A percentile compares a stretch with the other conserved stretches of the same genome.
Conservation (phyloP, 169 alveolate species). For the Plasmodium vinckei region DNA sequence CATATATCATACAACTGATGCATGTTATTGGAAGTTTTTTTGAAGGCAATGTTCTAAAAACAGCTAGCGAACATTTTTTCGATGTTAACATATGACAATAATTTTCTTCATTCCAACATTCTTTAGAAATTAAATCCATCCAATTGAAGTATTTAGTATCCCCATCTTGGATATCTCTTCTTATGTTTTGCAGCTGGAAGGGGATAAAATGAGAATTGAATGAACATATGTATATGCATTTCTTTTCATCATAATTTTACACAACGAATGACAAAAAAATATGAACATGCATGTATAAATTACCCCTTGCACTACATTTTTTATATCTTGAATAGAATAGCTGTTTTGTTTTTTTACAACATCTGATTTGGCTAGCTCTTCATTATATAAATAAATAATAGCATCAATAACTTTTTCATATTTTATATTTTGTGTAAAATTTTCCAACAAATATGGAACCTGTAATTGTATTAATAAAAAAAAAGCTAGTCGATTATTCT, state of each 20-base stretch:
- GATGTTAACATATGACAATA: conserved; percentile 11
- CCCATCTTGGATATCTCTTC: conserved; percentile 5
- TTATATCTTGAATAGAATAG: conserved; percentile 22
- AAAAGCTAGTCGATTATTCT: conserved; percentile 35
- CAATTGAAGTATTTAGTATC: conserved; percentile 22
- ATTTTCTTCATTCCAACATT: conserved; percentile 38
- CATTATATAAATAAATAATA: conserved; percentile 12
- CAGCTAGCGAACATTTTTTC: conserved; percentile 18
- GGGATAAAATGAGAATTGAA: background rate
- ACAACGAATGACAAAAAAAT: too few species aligned
- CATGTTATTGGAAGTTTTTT: conserved; percentile 34
- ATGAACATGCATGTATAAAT: background rate
- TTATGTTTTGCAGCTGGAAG: conserved; percentile 19
- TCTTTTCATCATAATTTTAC: too few species aligned
- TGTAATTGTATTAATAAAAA: conserved; percentile 44
- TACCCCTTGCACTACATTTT: conserved; percentile 27
- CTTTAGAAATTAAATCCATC: conserved; percentile 38
- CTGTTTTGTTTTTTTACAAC: conserved; percentile 19
- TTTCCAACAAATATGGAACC: conserved; percentile 30
- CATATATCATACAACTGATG: conserved; percentile 23
- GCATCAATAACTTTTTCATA: conserved; percentile 60
- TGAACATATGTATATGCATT: too few species aligned
- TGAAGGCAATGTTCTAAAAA: conserved; percentile 16
- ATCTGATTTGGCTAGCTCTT: conserved; percentile 10
- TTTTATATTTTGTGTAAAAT: conserved; percentile 11